A percentile compares a stretch with the other conserved stretches of the same genome.
phyloP scores from a whole-genome alignment of 2,329 filamentous ascomycete genomes.

The Didymella segeticola region DNA sequence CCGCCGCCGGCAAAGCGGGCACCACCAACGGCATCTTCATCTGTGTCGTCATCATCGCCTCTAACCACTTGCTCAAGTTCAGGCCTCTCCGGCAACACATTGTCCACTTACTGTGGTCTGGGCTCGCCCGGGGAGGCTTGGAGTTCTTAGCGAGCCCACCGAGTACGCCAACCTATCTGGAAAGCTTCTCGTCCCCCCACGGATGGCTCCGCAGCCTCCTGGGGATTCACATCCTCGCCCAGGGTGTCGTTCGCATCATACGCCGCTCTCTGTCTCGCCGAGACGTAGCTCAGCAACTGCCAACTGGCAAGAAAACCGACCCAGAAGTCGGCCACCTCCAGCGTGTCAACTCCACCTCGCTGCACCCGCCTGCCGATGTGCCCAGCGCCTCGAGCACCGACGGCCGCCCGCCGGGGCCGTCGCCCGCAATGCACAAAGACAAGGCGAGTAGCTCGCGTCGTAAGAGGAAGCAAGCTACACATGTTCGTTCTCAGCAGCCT shows the following conservation, averaged over 20 bases:
- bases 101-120: conserved; percentile 49
- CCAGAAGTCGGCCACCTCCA: conserved; percentile 63
- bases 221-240: conserved; percentile 77
- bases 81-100: conserved; percentile 56
- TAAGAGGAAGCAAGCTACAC: conserved; percentile 87
- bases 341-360: conserved; percentile 41
- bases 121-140: conserved; percentile 51
- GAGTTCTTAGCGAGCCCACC: conserved; percentile 49
- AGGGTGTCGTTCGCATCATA: conserved; percentile 74
- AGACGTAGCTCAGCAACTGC: conserved; percentile 41
- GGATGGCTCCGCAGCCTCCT: conserved; percentile 73
- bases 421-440: conserved; percentile 62
- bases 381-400: conserved; percentile 53
- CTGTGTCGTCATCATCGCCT: conserved; percentile 71
- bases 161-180: conserved; percentile 42
- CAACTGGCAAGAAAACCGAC: conserved; percentile 57
- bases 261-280: conserved; percentile 55
- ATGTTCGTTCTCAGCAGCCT: conserved; percentile 87
- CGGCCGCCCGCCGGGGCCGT: conserved; percentile 58
- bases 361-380: conserved; percentile 59
- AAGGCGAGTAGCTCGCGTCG: conserved; percentile 76
- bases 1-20: conserved; percentile 71
- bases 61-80: conserved; percentile 60
- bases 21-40: conserved; percentile 75
- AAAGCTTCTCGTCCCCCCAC: conserved; percentile 57